Conservation (phyloP, 1,284 basidiomycete species). For the Ceratobasidium sp. region DNA sequence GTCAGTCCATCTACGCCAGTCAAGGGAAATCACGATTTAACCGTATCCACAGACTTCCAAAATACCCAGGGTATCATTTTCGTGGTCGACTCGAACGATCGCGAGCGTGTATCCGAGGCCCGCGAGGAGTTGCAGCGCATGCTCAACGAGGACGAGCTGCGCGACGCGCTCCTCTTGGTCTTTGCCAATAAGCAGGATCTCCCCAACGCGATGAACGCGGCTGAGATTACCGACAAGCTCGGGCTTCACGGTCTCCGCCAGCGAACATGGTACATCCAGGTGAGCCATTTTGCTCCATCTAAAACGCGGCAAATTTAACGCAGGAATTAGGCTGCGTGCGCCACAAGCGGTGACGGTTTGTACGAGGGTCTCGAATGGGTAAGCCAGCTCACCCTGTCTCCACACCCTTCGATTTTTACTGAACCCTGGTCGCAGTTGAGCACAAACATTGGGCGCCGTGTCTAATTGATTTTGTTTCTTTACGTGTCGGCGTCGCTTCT, state of each 20-base stretch:
- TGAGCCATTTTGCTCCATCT: conserved; percentile 54
- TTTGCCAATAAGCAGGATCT: conserved; percentile 99
- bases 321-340: conserved; percentile 86
- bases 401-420: not conserved
- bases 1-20: conserved; percentile 60
- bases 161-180: conserved; percentile 96
- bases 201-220: conserved; percentile 99
- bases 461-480: conserved; percentile 56
- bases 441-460: conserved; percentile 84
- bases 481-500: conserved; percentile 31
- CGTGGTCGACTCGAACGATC: conserved; percentile 99
- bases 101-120: conserved; percentile 99
- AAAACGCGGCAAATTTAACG: conserved; percentile 37
- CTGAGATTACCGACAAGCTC: conserved; percentile 99
- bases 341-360: conserved; percentile 97
- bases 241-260: conserved; percentile 96
- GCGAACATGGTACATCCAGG: conserved; percentile 99
- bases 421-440: conserved; percentile 60
- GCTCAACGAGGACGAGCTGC: conserved; percentile 99
- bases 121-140: conserved; percentile 99
- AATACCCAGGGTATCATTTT: conserved; percentile 99
- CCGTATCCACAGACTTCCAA: conserved; percentile 84
- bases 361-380: conserved; percentile 98
- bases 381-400: conserved; percentile 43
- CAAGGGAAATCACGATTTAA: not conserved